phyloP scores from a whole-genome alignment of 2,329 filamentous ascomycete species.

The Talaromyces pinophilus region DNA sequence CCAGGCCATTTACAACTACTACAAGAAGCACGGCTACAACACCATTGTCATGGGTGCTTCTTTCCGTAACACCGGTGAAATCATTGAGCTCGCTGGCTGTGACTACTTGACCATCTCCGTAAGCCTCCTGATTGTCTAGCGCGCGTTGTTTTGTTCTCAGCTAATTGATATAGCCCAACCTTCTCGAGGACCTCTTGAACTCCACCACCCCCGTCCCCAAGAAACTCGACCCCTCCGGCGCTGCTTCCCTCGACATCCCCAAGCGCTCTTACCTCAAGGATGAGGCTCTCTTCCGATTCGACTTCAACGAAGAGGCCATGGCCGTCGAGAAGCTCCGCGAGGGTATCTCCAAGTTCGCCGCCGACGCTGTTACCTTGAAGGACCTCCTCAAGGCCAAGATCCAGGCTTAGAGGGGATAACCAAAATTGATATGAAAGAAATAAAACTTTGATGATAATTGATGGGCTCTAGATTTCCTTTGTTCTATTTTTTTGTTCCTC shows the following conservation, averaged over 20 bases:
- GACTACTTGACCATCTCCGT: slow-evolving; percentile 98
- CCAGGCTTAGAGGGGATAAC: slow-evolving; percentile 39
- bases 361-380: slow-evolving; percentile 93
- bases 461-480: slow-evolving; percentile 11
- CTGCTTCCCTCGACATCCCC: slow-evolving; percentile 70
- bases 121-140: slow-evolving; percentile 44
- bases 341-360: slow-evolving; percentile 99
- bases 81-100: slow-evolving; percentile 96
- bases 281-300: slow-evolving; percentile 92
- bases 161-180: slow-evolving; percentile 65
- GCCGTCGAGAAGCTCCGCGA: slow-evolving; percentile 98
- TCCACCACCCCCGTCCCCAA: slow-evolving; percentile 77
- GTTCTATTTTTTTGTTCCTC: background rate
- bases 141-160: background rate
- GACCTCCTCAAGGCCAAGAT: slow-evolving; percentile 88
- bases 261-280: slow-evolving; percentile 90
- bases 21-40: slow-evolving; percentile 99
- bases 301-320: slow-evolving; percentile 99
- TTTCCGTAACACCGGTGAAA: slow-evolving; percentile 94
- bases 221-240: slow-evolving; percentile 79
- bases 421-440: slow-evolving; percentile 2
- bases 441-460: slow-evolving; percentile 17
- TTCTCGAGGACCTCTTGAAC: slow-evolving; percentile 92
- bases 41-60: slow-evolving; percentile 99
- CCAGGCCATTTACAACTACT: slow-evolving; percentile 97